Evolutionary conservation across 257 asterid species (phyloP).

Genomic region (Nicotiana tabacum): DNA sequence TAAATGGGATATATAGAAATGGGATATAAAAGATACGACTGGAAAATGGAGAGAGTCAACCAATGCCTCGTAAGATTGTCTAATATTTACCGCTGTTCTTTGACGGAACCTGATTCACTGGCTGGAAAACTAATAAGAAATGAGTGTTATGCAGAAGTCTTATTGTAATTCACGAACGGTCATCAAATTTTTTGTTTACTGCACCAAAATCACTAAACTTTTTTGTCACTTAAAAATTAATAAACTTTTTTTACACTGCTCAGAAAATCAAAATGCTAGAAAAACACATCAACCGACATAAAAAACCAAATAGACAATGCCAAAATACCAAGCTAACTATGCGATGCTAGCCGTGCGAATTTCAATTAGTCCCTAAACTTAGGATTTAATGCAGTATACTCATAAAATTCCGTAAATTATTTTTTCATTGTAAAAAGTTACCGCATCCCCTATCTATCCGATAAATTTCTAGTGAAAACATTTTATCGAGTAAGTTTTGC

Average conservation of each 20-base stretch:
- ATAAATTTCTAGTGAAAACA: no score
- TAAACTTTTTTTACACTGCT: neutral
- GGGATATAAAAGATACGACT: no score
- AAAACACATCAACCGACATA: neutral
- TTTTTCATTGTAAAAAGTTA: no score
- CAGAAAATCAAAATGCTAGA: neutral
- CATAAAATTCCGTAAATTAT: no score
- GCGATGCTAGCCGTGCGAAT: neutral
- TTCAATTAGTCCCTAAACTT: neutral
- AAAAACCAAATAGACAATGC: no score
- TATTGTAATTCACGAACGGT: neutral
- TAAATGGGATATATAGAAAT: no score
- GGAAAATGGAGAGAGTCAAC: neutral
- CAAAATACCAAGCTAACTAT: neutral
- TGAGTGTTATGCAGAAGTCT: neutral
- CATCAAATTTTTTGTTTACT: no score
- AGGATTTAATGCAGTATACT: no score
- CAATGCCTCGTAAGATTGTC: neutral
- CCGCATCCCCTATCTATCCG: no score
- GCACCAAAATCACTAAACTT: neutral
- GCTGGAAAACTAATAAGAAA: neutral
- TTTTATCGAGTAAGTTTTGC: no score
- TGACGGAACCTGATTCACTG: neutral
- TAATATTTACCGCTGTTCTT: neutral
- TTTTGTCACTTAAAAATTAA: neutral